Conservation (phyloP, 2,329 filamentous ascomycete genomes). For the Alternaria tenuissima region DNA sequence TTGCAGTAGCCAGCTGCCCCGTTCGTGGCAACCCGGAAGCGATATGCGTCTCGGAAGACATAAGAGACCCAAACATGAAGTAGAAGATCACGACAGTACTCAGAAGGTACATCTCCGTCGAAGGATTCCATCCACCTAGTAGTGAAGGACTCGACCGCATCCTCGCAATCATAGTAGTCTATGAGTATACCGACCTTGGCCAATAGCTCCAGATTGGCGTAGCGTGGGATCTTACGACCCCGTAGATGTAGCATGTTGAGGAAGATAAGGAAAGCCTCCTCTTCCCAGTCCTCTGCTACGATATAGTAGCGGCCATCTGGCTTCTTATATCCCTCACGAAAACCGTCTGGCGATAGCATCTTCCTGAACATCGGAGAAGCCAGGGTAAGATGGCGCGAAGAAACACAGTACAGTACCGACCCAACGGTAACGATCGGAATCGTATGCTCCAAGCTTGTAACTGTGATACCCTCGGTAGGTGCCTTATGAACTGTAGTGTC, state of each 20-base stretch:
- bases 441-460: background rate
- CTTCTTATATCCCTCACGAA: background rate
- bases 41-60: background rate
- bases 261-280: conserved; percentile 52
- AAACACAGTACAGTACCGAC: background rate
- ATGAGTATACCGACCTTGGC: background rate
- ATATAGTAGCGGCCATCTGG: conserved; percentile 6
- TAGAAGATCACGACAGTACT: conserved; percentile 1
- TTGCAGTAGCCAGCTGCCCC: background rate
- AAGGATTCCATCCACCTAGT: background rate
- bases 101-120: background rate
- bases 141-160: background rate
- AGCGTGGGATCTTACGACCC: conserved; percentile 48
- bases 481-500: background rate
- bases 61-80: background rate
- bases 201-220: background rate
- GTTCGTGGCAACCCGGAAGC: too few species aligned
- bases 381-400: background rate
- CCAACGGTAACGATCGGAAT: background rate
- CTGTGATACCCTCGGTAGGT: background rate
- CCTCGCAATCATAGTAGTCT: background rate
- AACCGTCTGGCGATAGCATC: background rate
- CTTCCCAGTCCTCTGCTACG: conserved; percentile 34
- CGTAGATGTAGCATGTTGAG: conserved; percentile 58
- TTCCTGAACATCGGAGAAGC: background rate